Conservation (phyloP, 345 rosid species). For the Sapria himalayana region DNA sequence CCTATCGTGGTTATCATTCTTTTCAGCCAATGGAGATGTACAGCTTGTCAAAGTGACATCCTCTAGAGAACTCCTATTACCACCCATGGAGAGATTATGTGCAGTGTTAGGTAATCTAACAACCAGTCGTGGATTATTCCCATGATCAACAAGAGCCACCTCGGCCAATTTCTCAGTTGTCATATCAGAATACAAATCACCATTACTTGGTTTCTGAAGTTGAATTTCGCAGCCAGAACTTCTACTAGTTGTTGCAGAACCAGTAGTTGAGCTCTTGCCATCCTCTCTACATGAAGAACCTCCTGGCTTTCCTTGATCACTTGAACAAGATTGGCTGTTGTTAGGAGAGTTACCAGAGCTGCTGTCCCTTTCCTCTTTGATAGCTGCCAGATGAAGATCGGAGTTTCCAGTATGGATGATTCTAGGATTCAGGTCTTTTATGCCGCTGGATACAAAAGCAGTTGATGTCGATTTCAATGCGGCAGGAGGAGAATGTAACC, state of each 20-base stretch:
- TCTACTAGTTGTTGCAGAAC: conserved; percentile 25
- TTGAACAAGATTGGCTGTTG: conserved; percentile 50
- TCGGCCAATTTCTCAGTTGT: conserved; percentile 34
- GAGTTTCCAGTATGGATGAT: conserved; percentile 15
- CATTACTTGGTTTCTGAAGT: conserved; percentile 37
- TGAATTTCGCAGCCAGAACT: conserved; percentile 18
- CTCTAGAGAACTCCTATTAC: conserved; percentile 50
- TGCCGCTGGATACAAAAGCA: no score
- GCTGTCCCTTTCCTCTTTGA: conserved; percentile 58
- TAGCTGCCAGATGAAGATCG: conserved; percentile 21
- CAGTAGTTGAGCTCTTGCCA: conserved; percentile 36
- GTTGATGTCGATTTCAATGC: no score
- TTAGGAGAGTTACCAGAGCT: conserved; percentile 72
- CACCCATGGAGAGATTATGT: no score
- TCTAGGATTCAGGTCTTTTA: no score
- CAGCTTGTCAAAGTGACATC: conserved; percentile 26
- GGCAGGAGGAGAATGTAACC: no score
- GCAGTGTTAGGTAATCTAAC: conserved; percentile 60
- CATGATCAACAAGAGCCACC: conserved; percentile 28
- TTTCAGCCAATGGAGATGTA: no score
- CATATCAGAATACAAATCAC: conserved; percentile 21
- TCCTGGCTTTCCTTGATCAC: conserved; percentile 42
- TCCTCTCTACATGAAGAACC: conserved; percentile 44
- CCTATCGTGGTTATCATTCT: no score
- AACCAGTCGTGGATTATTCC: conserved; percentile 38